A percentile compares a stretch with the other conserved stretches of the same genome.
phyloP scores from a whole-genome alignment of 345 rosid species.

The rapeseed (Brassica napus) region DNA sequence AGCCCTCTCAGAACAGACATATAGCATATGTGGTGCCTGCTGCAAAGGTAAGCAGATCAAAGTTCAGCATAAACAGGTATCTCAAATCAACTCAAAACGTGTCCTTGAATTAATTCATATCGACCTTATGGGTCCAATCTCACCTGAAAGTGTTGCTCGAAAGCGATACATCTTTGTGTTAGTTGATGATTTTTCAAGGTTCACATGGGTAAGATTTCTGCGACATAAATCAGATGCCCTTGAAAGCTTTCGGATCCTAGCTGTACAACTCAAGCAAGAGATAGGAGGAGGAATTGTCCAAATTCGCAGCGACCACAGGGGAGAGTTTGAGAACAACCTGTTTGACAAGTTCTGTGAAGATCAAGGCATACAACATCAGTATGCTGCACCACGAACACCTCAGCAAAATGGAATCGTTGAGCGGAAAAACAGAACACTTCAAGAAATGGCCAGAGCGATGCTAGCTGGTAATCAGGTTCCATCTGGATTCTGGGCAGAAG shows the following conservation, averaged over 20 bases:
- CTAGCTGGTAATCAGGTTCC: no score
- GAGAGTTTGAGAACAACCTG: no score
- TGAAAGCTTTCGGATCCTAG: not conserved
- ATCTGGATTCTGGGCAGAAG: not conserved
- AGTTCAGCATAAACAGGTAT: not conserved
- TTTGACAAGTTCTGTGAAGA: no score
- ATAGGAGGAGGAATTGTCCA: no score
- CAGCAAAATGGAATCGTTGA: not conserved
- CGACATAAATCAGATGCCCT: not conserved
- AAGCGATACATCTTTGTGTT: not conserved
- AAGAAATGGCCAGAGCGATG: no score
- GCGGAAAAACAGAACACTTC: no score
- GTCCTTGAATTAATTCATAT: not conserved
- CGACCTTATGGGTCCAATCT: not conserved
- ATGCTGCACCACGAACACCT: no score
- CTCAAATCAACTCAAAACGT: not conserved
- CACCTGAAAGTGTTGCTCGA: not conserved
- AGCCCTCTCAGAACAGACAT: no score
- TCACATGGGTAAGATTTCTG: not conserved
- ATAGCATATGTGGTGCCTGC: not conserved
- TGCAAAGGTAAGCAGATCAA: not conserved
- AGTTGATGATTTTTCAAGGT: not conserved
- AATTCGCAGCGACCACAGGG: no score
- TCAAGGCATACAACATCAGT: no score
- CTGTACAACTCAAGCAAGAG: no score